A percentile compares a stretch with the other conserved stretches of the same genome.
Evolutionary conservation across 352 stramenopile species (phyloP).

Genomic region (Phytophthora agathidicida): DNA sequence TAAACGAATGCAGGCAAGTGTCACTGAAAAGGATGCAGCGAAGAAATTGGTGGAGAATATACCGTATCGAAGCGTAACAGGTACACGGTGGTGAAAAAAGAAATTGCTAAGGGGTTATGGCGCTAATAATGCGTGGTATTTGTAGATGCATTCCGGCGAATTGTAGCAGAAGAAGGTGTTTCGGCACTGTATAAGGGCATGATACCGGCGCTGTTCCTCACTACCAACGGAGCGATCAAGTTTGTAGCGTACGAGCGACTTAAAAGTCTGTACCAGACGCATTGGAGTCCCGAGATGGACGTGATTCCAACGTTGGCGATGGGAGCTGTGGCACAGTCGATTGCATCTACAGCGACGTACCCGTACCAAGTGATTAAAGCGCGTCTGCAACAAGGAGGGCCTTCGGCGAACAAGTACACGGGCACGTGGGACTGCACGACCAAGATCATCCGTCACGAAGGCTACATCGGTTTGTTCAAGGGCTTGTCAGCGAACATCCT

Average conservation of each 20-base stretch:
- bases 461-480: constrained; percentile 94
- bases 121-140: constrained; percentile 4
- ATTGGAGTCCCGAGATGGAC: constrained; percentile 73
- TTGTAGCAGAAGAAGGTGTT: constrained; percentile 95
- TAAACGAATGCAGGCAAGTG: constrained; percentile 47
- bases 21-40: constrained; percentile 56
- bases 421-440: constrained; percentile 90
- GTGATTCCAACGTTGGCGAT: constrained; percentile 75
- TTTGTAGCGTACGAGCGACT: constrained; percentile 85
- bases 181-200: constrained; percentile 96
- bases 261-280: constrained; percentile 67
- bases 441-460: constrained; percentile 93
- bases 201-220: constrained; percentile 95
- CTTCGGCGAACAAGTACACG: constrained; percentile 83
- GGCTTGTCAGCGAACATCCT: constrained; percentile 95
- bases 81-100: constrained; percentile 22
- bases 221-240: constrained; percentile 97
- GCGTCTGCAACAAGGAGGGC: constrained; percentile 93
- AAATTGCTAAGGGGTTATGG: background rate
- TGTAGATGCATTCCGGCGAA: constrained; percentile 92
- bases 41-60: constrained; percentile 60
- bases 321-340: constrained; percentile 80
- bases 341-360: constrained; percentile 91
- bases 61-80: constrained; percentile 71
- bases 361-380: constrained; percentile 98